Evolutionary conservation across 306 rosid genomes (phyloP).

Genomic region (Ziziphus jujuba): DNA sequence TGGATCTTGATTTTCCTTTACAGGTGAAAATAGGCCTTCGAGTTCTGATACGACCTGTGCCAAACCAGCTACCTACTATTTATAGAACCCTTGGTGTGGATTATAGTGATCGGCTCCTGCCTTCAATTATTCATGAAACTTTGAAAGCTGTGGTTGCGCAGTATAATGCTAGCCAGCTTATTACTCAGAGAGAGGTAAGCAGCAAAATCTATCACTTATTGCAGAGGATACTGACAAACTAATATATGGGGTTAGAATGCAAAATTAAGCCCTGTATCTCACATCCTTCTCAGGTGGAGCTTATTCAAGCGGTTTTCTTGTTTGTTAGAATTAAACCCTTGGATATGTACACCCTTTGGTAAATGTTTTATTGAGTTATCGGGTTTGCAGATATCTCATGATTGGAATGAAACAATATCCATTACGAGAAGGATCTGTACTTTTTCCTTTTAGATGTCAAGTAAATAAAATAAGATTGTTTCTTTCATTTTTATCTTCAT

Average conservation of each 20-base stretch:
- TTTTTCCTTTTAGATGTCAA: background rate
- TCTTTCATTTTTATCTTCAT: too few relatives aligned
- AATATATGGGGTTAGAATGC: too few relatives aligned
- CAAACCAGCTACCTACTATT: constrained; percentile 63
- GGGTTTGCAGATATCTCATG: background rate
- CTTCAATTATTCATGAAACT: constrained; percentile 85
- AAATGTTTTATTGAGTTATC: background rate
- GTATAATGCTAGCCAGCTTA: constrained; percentile 88
- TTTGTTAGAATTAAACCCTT: background rate
- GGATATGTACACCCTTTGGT: background rate
- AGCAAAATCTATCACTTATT: background rate
- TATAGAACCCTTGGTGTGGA: constrained; percentile 77
- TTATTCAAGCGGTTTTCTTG: background rate
- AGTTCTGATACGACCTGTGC: constrained; percentile 75
- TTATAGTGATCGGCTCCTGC: constrained; percentile 67
- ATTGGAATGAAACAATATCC: background rate
- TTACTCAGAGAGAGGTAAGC: constrained; percentile 87
- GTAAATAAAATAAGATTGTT: too few relatives aligned
- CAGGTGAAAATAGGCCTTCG: constrained; percentile 82
- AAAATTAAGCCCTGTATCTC: too few relatives aligned
- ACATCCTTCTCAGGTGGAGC: background rate
- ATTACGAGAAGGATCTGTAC: background rate
- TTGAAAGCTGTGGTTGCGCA: constrained; percentile 86
- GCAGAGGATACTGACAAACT: too few relatives aligned
- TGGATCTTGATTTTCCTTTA: constrained; percentile 16